phyloP scores from a whole-genome alignment of 1,284 basidiomycete species.

The Moesziomyces antarcticus region DNA sequence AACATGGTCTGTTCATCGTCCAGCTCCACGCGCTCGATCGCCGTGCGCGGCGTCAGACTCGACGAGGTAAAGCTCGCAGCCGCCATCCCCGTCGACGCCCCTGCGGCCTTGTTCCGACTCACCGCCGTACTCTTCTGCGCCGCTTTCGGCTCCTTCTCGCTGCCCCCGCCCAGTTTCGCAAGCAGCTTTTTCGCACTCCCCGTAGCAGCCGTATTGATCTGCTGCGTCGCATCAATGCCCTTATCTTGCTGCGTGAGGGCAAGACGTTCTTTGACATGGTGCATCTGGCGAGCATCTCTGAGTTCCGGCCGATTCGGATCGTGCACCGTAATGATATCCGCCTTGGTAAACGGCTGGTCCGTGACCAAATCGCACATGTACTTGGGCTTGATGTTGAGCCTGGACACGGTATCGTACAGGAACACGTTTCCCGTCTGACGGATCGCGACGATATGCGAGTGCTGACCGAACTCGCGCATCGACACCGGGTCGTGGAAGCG shows the following conservation, averaged over 20 bases:
- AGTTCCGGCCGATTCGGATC: slow-evolving; percentile 67
- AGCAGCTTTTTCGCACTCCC: slow-evolving; percentile 63
- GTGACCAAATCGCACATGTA: slow-evolving; percentile 80
- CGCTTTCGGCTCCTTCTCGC: slow-evolving; percentile 1
- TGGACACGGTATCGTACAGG: slow-evolving; percentile 76
- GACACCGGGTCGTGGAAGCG: slow-evolving; percentile 69
- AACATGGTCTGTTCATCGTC: slow-evolving; percentile 91
- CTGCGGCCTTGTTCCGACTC: slow-evolving; percentile 73
- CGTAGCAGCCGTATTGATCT: slow-evolving; percentile 63
- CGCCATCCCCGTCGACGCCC: slow-evolving; percentile 87
- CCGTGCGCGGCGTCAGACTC: slow-evolving; percentile 81
- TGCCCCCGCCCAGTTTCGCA: slow-evolving; percentile 24
- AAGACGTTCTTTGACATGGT: slow-evolving; percentile 66
- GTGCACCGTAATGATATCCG: slow-evolving; percentile 86
- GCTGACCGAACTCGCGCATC: slow-evolving; percentile 72
- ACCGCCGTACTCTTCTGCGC: slow-evolving; percentile 14
- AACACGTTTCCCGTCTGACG: slow-evolving; percentile 82
- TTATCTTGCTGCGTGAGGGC: slow-evolving; percentile 53
- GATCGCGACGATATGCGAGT: slow-evolving; percentile 69
- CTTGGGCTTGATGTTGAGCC: slow-evolving; percentile 78
- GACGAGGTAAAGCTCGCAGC: slow-evolving; percentile 95
- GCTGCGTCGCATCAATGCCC: slow-evolving; percentile 52
- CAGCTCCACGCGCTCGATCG: slow-evolving; percentile 82
- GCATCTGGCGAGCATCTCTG: slow-evolving; percentile 23
- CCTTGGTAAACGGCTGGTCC: slow-evolving; percentile 84